Evolutionary conservation across 75 land plant genomes (phyloP).

Genomic region (Selaginella tamariscina): DNA sequence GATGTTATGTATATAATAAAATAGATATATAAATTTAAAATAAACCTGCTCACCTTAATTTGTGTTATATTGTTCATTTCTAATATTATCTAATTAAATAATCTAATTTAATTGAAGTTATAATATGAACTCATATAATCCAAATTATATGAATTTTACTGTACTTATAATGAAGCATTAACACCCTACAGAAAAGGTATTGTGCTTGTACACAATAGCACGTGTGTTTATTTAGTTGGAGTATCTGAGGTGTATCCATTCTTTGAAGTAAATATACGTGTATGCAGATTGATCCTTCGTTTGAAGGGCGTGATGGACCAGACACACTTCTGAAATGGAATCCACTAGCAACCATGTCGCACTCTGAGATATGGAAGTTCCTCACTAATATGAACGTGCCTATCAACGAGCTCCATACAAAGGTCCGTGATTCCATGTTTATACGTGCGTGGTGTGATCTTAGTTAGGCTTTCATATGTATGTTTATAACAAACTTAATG

Average conservation of each 20-base stretch:
- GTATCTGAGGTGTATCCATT: too few species aligned
- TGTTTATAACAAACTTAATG: neutral
- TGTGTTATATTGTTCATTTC: neutral
- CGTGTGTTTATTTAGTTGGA: too few species aligned
- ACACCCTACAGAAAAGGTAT: too few species aligned
- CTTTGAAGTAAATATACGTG: too few species aligned
- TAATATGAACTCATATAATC: too few species aligned
- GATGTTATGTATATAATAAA: too few species aligned
- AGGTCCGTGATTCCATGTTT: slow-evolving; percentile 22
- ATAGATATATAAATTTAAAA: too few species aligned
- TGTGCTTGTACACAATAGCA: too few species aligned
- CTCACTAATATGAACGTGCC: slow-evolving; percentile 79
- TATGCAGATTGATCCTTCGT: slow-evolving; percentile 48
- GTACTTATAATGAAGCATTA: too few species aligned
- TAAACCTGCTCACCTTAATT: too few species aligned
- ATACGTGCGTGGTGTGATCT: neutral
- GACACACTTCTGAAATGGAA: slow-evolving; percentile 91
- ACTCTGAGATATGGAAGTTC: slow-evolving; percentile 68
- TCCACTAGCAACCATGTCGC: slow-evolving; percentile 64
- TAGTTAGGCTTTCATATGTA: neutral
- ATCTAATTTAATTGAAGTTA: too few species aligned
- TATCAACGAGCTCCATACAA: slow-evolving; percentile 62
- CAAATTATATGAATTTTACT: too few species aligned
- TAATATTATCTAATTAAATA: neutral
- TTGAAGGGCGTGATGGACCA: slow-evolving; percentile 84